Evolutionary conservation across 75 land plant genomes (phyloP), one percentile per base, ranked within the genome.

Genomic region (Picea sitchensis): DNA sequence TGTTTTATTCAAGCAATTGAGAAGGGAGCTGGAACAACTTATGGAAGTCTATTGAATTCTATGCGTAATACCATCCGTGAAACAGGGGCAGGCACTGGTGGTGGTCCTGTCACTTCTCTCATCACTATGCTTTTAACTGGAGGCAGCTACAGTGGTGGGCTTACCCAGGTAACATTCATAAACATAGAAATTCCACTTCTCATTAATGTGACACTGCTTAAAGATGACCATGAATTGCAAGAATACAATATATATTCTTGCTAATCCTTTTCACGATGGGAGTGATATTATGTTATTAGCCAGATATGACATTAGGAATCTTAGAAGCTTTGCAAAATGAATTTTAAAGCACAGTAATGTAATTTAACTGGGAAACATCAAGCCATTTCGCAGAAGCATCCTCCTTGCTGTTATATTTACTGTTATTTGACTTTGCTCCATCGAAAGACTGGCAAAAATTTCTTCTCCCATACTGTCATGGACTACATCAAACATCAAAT

Each of bases 1-100:
- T 89, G 91, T 75, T 96, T 96, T 79, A 96, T 95, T 76, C 98
- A 96, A 88, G 99, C 99, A 12, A 90, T 96, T 84, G 98, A 96
- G 78, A 86, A 89, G 41, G 95, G 95, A 13, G 85, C 86, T 14
- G 94, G 82, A 65, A 77, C 81, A 58, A 95, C 98, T 38, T 96
- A 96, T 81, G 98, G 95, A 23, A 91, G 85, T 78, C 82, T 95
- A 6, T 77, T 96, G 65, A 89, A 71, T 81, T 83, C 93, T 12
- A 96, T 96, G 98, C 86, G 95, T 18, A 61, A 86, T 63, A 84
- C 89, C 47, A 87, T 95, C 74, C 90, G 89, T 2, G 84, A 76
- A 62, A 80, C 88, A 15, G 86, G 82, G 58, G 57, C 76, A 74
- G 71, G 78, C 12, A 81, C 78, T 60, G 87, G 83, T 61, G 88